phyloP scores from a whole-genome alignment of 305 asterid species.

The Fraxinus nigra region DNA sequence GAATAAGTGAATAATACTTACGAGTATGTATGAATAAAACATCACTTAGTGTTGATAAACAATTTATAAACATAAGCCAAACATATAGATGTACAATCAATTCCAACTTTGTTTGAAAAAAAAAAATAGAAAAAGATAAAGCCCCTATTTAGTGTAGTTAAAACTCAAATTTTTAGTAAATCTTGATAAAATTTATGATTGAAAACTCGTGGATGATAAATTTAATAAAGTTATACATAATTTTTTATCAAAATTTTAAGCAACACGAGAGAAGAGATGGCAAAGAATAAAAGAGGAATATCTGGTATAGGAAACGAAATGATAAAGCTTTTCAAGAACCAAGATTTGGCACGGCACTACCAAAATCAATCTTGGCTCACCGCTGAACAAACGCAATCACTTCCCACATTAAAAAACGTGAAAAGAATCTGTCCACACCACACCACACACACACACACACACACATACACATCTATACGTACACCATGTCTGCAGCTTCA shows the following conservation, averaged over 20 bases:
- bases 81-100: no score
- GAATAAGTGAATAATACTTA: no score
- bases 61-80: no score
- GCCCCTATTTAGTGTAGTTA: not conserved
- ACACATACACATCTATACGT: constrained; percentile 2
- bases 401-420: not conserved
- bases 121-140: not conserved
- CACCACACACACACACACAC: not conserved
- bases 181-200: no score
- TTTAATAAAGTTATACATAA: no score
- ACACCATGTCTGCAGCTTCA: constrained; percentile 50
- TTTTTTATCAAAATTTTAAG: not conserved
- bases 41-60: no score
- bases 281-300: not conserved
- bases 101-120: not conserved
- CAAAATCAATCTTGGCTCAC: not conserved
- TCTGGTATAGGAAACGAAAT: not conserved
- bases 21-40: not conserved
- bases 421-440: constrained; percentile 10
- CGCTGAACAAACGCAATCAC: not conserved
- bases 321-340: not conserved
- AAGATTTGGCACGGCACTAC: not conserved
- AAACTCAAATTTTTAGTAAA: no score
- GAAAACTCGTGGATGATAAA: not conserved
- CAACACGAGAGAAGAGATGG: not conserved